Evolutionary conservation across 306 rosid genomes (phyloP), one percentile per base, ranked within the genome.

Genomic region (Inga laurina): DNA sequence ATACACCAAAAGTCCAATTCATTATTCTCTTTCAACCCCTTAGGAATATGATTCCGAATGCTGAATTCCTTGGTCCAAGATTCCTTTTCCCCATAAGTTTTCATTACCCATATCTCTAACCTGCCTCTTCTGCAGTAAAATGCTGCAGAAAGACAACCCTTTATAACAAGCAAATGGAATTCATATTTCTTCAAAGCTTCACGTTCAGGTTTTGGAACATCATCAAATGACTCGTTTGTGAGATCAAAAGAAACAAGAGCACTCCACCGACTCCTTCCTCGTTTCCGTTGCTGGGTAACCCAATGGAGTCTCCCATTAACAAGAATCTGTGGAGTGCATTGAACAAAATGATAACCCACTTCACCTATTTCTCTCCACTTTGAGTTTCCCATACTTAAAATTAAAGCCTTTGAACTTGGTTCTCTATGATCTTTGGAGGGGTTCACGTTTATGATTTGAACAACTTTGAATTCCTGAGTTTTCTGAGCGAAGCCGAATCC

Each of bases 91-190:
- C 85, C 89, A 22, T 87, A 89, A n/a, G 81, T 78, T 44, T 76
- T 79, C 90, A 89, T 85, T 0, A 89, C 85, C 92, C 92, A 90
- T 15, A 90, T 84, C 77, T 87, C 88, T 80, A 90, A 51, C 52
- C 81, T 80, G 44, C 89, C 84, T 21, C 56, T 21, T 4, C n/a
- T 72, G 57, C 82, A 72, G 15, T 72, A 51, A 48, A 77, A 84
- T 6, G 77, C 85, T 4, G 91, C 91, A 5, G 86, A 78, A 24
- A 90, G 90, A 12, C 92, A 85, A 7, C 84, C 89, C 27, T 77
- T 45, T 5, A 90, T 48, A 24, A 69, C 86, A 52, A 83, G 80
- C 59, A 84, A 67, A 32, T 90, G 90, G 78, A 57, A 82, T 27
- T 82, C 72, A 67, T 77, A 30, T 61, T 79, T 82, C 39, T 73